A percentile compares a stretch with the other conserved stretches of the same genome.
phyloP scores from a whole-genome alignment of 352 stramenopile species.

The Pythium phragmiticola region DNA sequence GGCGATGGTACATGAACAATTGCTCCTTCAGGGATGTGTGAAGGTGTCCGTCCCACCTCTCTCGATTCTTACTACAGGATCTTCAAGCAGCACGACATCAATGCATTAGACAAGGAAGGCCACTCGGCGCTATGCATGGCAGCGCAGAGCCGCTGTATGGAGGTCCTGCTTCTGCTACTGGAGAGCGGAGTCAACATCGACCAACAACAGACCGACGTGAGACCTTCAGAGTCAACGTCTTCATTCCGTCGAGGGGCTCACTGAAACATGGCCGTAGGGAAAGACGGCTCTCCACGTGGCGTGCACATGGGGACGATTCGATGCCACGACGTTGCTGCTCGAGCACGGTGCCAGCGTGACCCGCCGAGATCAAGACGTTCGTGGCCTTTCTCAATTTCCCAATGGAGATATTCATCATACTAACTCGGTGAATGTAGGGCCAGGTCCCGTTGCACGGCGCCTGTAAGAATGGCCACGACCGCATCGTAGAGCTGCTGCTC shows the following conservation, averaged over 20 bases:
- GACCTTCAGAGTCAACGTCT: not conserved
- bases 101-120: conserved; percentile 49
- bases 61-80: conserved; percentile 30
- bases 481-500: conserved; percentile 44
- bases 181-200: conserved; percentile 40
- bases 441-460: conserved; percentile 53
- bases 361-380: conserved; percentile 42
- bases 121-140: conserved; percentile 47
- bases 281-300: conserved; percentile 52
- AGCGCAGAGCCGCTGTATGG: conserved; percentile 58
- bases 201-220: conserved; percentile 40
- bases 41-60: not conserved
- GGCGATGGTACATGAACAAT: conserved; percentile 35
- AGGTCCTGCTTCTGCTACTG: conserved; percentile 55
- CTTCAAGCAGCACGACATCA: conserved; percentile 40
- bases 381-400: not conserved
- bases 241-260: not conserved
- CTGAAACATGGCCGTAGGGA: conserved; percentile 27
- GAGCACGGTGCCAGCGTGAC: conserved; percentile 30
- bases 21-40: not conserved
- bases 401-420: not conserved
- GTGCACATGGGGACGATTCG: conserved; percentile 51
- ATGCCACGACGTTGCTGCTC: conserved; percentile 44
- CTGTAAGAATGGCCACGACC: conserved; percentile 54
- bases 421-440: conserved; percentile 24